A percentile compares a stretch with the other conserved stretches of the same genome.
These are phyloP conservation scores for Periconia sp. DNA, from an alignment of 2,329 filamentous ascomycete genomes.

Conservation along the genomic window DNA sequence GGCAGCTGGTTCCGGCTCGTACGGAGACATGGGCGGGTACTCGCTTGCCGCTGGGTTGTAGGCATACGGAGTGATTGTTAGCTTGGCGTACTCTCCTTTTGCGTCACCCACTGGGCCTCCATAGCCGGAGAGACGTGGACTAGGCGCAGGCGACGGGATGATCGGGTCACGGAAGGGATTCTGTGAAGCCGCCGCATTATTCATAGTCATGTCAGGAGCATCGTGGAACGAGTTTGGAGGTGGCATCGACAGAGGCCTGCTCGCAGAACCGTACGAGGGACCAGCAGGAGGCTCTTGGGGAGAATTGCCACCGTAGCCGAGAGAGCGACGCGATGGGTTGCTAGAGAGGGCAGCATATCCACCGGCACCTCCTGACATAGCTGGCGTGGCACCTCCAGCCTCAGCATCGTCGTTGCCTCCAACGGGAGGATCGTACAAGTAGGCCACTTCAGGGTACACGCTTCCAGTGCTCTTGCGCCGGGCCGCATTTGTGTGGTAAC, in stretches of 20 bases:
- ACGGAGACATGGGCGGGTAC: conserved; percentile 31
- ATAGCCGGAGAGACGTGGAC: conserved; percentile 20
- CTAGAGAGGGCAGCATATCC: conserved; percentile 15
- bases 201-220: neutral
- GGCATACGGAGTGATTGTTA: conserved; percentile 18
- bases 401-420: conserved; percentile 19
- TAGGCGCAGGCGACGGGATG: conserved; percentile 27
- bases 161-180: conserved; percentile 26
- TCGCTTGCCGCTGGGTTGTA: conserved; percentile 22
- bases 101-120: too few relatives aligned
- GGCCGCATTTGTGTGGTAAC: conserved; percentile 27
- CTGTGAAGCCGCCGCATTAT: conserved; percentile 7
- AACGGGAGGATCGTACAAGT: conserved; percentile 40
- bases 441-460: conserved; percentile 41
- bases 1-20: conserved; percentile 15
- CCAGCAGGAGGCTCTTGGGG: neutral
- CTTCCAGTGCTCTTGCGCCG: conserved; percentile 27
- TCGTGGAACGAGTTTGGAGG: conserved; percentile 13
- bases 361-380: conserved; percentile 27
- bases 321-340: conserved; percentile 16
- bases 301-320: conserved; percentile 2
- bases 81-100: conserved; percentile 20
- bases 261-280: neutral
- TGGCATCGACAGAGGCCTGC: neutral
- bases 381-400: conserved; percentile 16